A percentile compares a stretch with the other conserved stretches of the same genome.
Evolutionary conservation across 2,329 filamentous ascomycete genomes (phyloP).

Genomic region (Colletotrichum navitas): DNA sequence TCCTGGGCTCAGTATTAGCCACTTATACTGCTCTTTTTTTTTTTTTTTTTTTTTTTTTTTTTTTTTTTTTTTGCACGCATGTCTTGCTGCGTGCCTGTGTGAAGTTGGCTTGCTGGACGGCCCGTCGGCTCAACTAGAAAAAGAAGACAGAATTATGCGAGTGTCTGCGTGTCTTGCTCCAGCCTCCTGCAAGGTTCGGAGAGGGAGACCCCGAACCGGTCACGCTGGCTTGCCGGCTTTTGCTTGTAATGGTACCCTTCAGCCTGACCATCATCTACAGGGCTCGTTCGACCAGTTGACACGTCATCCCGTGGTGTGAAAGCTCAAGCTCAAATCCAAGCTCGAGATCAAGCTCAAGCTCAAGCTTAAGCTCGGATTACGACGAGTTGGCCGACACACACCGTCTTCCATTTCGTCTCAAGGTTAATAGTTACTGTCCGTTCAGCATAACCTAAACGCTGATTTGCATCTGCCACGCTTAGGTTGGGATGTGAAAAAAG

Average conservation of each 20-base stretch:
- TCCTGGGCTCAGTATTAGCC: too few relatives aligned
- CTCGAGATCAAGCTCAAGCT: neutral
- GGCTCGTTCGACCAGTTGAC: too few relatives aligned
- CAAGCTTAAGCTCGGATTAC: neutral
- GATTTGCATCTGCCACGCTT: neutral
- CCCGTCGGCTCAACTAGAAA: slow-evolving; percentile 13
- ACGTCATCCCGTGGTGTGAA: neutral
- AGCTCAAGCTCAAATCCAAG: neutral
- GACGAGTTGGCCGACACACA: neutral
- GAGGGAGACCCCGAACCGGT: slow-evolving; percentile 20
- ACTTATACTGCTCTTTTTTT: too few relatives aligned
- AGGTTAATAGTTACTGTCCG: neutral
- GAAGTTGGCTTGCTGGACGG: slow-evolving; percentile 14
- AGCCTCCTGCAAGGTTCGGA: slow-evolving; percentile 17
- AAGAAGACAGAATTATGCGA: neutral
- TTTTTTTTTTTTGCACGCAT: too few relatives aligned
- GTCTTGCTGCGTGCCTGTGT: too few relatives aligned
- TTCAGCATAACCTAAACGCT: neutral
- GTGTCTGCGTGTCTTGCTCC: slow-evolving; percentile 11
- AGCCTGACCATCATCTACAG: too few relatives aligned
- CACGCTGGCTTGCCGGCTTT: neutral
- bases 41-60: too few relatives aligned
- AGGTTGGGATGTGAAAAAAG: neutral
- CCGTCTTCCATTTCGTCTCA: slow-evolving; percentile 15
- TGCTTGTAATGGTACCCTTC: neutral